Conservation (phyloP, 75 land plant genomes). For the Ceratopteris richardii region DNA sequence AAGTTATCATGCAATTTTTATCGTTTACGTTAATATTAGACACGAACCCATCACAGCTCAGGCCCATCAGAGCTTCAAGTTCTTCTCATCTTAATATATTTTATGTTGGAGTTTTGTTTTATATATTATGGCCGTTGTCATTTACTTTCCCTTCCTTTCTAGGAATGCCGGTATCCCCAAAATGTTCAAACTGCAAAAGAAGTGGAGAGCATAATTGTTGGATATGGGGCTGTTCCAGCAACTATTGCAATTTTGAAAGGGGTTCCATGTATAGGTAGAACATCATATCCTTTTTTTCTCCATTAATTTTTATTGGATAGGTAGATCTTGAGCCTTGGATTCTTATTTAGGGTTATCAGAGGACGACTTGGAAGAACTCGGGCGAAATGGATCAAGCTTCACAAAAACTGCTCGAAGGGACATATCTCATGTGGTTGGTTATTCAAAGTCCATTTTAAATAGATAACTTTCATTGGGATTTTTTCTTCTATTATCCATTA, state of each 20-base stretch:
- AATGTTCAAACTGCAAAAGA: conserved; percentile 79
- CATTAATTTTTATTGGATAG: neutral
- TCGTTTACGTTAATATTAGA: too few species aligned
- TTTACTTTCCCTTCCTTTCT: too few species aligned
- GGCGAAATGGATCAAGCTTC: conserved; percentile 48
- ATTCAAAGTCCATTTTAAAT: too few species aligned
- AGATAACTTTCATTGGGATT: too few species aligned
- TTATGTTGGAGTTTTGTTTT: too few species aligned
- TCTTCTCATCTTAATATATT: too few species aligned
- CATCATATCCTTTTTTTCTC: neutral
- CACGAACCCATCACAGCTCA: too few species aligned
- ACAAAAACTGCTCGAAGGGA: conserved; percentile 89
- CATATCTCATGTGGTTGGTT: conserved; percentile 83
- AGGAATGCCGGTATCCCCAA: conserved; percentile 99
- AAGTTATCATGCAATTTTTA: too few species aligned
- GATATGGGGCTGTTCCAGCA: conserved; percentile 88
- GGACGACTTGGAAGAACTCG: conserved; percentile 62
- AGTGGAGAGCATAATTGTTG: conserved; percentile 63
- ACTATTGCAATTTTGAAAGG: conserved; percentile 94
- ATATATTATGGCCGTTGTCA: too few species aligned
- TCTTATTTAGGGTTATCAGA: conserved; percentile 42
- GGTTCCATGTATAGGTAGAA: conserved; percentile 78
- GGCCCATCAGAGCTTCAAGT: too few species aligned
- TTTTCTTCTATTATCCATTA: too few species aligned
- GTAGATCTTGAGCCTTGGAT: conserved; percentile 1